Evolutionary conservation across 228 moss, liverwort and hornwort genomes (phyloP), one percentile per base, ranked within the genome.

Genomic region (Sphagnum magellanicum): DNA sequence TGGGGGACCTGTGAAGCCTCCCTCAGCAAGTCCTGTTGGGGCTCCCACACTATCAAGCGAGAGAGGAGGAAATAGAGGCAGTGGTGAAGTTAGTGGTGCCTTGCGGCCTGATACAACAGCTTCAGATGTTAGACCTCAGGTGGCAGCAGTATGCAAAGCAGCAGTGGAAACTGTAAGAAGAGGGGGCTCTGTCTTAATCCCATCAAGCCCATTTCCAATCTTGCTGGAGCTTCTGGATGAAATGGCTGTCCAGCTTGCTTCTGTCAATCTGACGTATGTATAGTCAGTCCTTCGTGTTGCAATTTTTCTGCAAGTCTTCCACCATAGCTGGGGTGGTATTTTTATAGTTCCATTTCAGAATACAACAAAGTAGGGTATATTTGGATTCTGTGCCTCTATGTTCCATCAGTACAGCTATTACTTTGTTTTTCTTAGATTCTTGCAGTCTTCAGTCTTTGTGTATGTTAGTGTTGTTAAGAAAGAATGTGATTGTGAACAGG

Each of bases 161-260:
- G 79, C 77, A 12, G 71, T 87, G 16, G 92, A 89, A n/a, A 77
- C 88, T 67, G 70, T 91, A 46, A 79, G 69, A 71, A 81, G 60
- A 67, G 97, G 97, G 61, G 97, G 97, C 32, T 97, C 88, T 63
- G 97, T 97, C 66, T 79, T 97, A 52, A 74, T 97, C 67, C 97
- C 97, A 59, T 65, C 86, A 47, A 80, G 79, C 70, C 83, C 90
- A 6, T 79, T 84, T 77, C 90, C 89, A 53, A 74, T 89, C 62
- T 79, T 92, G 62, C 79, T 93, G 72, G 90, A 98, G 80, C 84
- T 90, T 65, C 67, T 92, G 50, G 98, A 97, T 13, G 93, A 97
- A 71, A 70, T 97, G 72, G 79, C 87, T 50, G 67, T 55, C 73
- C 83, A 88, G 76, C 78, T 97, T 68, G 81, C 81, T 72, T 81